Evolutionary conservation across 169 alveolate genomes (phyloP).

Genomic region (Plasmodium vivax): DNA sequence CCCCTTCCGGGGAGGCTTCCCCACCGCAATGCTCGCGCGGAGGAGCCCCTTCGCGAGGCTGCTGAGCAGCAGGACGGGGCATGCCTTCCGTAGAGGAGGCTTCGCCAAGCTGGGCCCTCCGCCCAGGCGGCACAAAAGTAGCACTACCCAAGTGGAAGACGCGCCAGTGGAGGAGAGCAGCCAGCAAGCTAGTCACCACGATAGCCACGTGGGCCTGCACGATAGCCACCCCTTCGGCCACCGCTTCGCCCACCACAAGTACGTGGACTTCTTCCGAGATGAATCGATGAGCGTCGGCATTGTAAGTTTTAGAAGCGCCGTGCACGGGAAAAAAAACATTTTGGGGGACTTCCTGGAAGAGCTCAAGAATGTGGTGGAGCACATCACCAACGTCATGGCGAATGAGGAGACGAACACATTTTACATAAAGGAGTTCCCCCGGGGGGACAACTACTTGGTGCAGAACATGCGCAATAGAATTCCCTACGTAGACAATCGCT

Average conservation of each 20-base stretch:
- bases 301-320: constrained; percentile 21
- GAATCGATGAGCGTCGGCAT: constrained; percentile 52
- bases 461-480: constrained; percentile 20
- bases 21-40: not conserved
- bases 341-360: constrained; percentile 32
- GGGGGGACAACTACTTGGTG: constrained; percentile 31
- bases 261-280: constrained; percentile 58
- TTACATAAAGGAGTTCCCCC: constrained; percentile 25
- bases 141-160: not conserved
- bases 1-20: not conserved
- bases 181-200: too few species aligned
- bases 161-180: not conserved
- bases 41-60: not conserved
- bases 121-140: not conserved
- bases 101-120: not conserved
- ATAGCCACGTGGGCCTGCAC: too few species aligned
- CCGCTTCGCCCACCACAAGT: constrained; percentile 9
- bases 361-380: constrained; percentile 42
- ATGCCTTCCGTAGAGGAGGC: not conserved
- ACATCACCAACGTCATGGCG: constrained; percentile 24
- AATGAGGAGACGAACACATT: constrained; percentile 35
- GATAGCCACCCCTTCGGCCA: too few species aligned
- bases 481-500: constrained; percentile 49
- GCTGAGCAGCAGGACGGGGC: not conserved
- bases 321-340: constrained; percentile 33